Conservation (phyloP, 1,139 yeast species). For the Nakaseomyces glabratus region DNA sequence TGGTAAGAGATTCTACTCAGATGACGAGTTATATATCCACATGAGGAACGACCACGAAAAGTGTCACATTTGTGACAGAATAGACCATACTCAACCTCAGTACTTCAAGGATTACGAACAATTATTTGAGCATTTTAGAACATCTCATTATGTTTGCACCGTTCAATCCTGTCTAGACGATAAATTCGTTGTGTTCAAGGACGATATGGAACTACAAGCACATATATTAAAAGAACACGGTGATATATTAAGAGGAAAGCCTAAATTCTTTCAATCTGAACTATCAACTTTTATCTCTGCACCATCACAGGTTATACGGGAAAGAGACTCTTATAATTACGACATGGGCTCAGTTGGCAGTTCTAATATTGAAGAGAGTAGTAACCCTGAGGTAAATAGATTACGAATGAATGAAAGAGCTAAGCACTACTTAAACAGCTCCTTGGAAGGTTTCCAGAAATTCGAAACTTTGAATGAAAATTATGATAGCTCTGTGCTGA, state of each 20-base stretch:
- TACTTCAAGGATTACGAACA: constrained; percentile 71
- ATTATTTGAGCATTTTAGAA: constrained; percentile 64
- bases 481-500: constrained; percentile 40
- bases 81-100: constrained; percentile 55
- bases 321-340: constrained; percentile 14
- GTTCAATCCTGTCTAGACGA: constrained; percentile 80
- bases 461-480: constrained; percentile 45
- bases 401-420: constrained; percentile 79
- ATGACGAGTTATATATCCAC: constrained; percentile 77
- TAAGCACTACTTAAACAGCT: constrained; percentile 58
- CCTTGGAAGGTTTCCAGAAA: constrained; percentile 37
- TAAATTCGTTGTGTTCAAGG: constrained; percentile 83
- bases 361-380: constrained; percentile 8
- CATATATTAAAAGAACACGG: constrained; percentile 85
- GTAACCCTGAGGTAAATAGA: constrained; percentile 42
- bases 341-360: constrained; percentile 7
- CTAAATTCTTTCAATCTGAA: constrained; percentile 51
- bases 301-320: constrained; percentile 23
- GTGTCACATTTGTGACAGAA: constrained; percentile 81
- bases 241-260: constrained; percentile 41
- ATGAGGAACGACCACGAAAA: constrained; percentile 79
- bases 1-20: constrained; percentile 70
- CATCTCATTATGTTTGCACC: constrained; percentile 67
- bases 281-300: constrained; percentile 48
- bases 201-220: constrained; percentile 77